These are phyloP conservation scores for Phytophthora pinifolia DNA, from an alignment of 352 stramenopile genomes.

Conservation along the genomic window DNA sequence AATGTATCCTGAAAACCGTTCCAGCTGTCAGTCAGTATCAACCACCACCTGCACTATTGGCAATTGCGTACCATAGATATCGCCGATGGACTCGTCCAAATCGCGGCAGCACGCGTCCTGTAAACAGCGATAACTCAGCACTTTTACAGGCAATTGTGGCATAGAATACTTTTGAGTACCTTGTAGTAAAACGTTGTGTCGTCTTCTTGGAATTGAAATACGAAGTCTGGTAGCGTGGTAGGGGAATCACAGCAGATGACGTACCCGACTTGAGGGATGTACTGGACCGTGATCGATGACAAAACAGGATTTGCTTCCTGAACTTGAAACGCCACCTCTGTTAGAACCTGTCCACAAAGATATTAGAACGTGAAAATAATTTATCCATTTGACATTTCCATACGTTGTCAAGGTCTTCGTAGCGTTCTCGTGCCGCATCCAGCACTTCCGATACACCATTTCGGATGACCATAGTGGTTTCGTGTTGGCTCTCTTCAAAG, in stretches of 20 bases:
- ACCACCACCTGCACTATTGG: neutral
- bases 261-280: constrained; percentile 88
- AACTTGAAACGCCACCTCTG: constrained; percentile 81
- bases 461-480: constrained; percentile 64
- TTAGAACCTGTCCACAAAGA: constrained; percentile 55
- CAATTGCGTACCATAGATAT: constrained; percentile 66
- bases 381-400: neutral
- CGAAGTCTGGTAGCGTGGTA: constrained; percentile 69
- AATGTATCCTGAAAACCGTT: constrained; percentile 58
- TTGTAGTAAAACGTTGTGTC: constrained; percentile 89
- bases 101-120: constrained; percentile 78
- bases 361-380: constrained; percentile 2
- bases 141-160: neutral
- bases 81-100: constrained; percentile 78
- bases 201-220: constrained; percentile 90
- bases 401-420: constrained; percentile 86
- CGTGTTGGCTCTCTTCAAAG: constrained; percentile 73
- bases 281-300: constrained; percentile 80
- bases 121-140: neutral
- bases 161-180: constrained; percentile 24
- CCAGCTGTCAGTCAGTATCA: constrained; percentile 6
- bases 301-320: constrained; percentile 72
- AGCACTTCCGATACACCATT: constrained; percentile 71
- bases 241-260: constrained; percentile 78
- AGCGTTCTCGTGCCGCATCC: constrained; percentile 64